Evolutionary conservation across 768 basidiomycete genomes (phyloP), one percentile per base, ranked within the genome.

Genomic region (Rhizopogon sp.): DNA sequence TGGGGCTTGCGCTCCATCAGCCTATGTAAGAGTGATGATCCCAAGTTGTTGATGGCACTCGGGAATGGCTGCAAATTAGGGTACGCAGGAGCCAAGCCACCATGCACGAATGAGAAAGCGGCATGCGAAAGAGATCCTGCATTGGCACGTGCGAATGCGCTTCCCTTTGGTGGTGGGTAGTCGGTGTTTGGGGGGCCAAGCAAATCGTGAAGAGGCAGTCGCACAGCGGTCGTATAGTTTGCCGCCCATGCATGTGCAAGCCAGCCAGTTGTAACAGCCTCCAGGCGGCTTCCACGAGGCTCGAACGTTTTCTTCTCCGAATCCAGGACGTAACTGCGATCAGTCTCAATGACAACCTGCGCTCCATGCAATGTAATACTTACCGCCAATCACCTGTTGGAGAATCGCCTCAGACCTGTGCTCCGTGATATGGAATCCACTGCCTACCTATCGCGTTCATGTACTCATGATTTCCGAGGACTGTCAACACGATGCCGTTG

Each of bases 381-480:
- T 67, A 89, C 85, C 90, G 83, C 92, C 92, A 95, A 69, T 95
- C 93, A 57, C 91, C 90, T 83, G 58, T 37, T 64, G 52, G 56
- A 61, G 47, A 40, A 45, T 16, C 22, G 39, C 1, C 56, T 60
- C 6, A 55, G 40, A 2, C 47, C 53, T 20, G 53, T 46, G 53
- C 20, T 47, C 17, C 43, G 52, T 49, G 47, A 13, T 46, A 28
- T 43, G 51, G 58, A 50, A 37, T 39, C 22, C 39, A 25, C 39
- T 16, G 57, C 70, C 20, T 60, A 87, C 88, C 88, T 56, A 92
- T 85, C 13, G 81, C 84, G 60, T 95, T 95, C 93, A 98, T 97
- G 77, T 87, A 86, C 69, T 98, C 97, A 61, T 99, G 97, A 68
- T 99, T 99, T 25, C 97, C 97, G 35, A 98, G 74, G 53, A 91